These are phyloP conservation scores for Apiosordaria backusii DNA, from an alignment of 495 filamentous ascomycete species.

Conservation along the genomic window DNA sequence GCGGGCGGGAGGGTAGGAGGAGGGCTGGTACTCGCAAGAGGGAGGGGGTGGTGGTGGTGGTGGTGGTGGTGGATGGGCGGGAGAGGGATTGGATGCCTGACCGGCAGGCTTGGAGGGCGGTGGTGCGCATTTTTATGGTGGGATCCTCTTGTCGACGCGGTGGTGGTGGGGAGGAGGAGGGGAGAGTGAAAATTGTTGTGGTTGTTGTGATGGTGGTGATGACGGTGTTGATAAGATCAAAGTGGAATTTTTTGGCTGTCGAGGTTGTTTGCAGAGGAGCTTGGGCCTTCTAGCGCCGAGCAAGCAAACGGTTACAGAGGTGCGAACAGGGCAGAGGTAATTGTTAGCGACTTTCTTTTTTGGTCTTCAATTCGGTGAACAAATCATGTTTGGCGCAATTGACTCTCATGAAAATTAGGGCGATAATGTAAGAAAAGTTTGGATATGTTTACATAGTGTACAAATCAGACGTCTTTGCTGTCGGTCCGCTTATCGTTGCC, in stretches of 20 bases:
- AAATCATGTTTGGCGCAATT: not conserved
- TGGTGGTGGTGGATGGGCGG: not conserved
- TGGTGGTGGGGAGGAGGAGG: not conserved
- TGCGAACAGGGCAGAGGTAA: not conserved
- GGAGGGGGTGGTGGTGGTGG: not conserved
- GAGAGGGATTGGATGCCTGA: constrained; percentile 10
- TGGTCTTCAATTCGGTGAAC: not conserved
- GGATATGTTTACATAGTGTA: not conserved
- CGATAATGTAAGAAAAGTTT: not conserved
- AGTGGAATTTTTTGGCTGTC: not conserved
- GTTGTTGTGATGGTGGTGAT: constrained; percentile 3
- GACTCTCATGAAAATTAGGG: not conserved
- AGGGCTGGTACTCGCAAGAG: constrained; percentile 4
- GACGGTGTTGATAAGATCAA: not conserved
- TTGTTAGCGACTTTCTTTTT: not conserved
- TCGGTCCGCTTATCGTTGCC: constrained; percentile 82
- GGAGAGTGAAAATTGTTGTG: not conserved
- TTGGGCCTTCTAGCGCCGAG: constrained; percentile 16
- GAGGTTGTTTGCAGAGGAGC: constrained; percentile 6
- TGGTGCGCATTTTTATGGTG: constrained; percentile 25
- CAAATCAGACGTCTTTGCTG: constrained; percentile 58
- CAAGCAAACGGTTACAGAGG: not conserved
- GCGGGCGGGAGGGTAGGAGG: too few relatives aligned
- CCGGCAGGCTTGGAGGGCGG: constrained; percentile 24
- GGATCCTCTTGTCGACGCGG: not conserved